Percentiles rank a stretch among this genome's conserved stretches.
These are phyloP conservation scores for Peterozyma xylosa DNA, from an alignment of 805 yeast genomes.

Conservation along the genomic window DNA sequence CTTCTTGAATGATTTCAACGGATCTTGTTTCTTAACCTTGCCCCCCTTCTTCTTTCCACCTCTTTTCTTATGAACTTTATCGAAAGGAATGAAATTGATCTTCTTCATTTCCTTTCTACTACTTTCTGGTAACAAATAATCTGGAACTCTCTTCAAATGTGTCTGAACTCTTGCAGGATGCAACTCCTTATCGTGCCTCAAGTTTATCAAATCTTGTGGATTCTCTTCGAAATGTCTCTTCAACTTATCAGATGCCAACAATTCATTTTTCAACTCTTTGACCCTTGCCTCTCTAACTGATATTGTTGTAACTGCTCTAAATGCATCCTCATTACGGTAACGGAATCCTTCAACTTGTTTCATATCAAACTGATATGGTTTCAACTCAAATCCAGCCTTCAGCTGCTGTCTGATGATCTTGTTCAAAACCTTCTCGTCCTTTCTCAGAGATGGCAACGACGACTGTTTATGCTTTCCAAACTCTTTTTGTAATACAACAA, in stretches of 20 bases:
- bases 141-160: constrained; percentile 89
- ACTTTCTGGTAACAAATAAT: constrained; percentile 77
- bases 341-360: constrained; percentile 92
- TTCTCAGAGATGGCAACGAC: constrained; percentile 56
- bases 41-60: constrained; percentile 19
- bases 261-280: constrained; percentile 79
- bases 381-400: constrained; percentile 63
- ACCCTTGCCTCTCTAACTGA: constrained; percentile 91
- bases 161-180: constrained; percentile 77
- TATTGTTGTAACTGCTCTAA: constrained; percentile 85
- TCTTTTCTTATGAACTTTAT: constrained; percentile 33
- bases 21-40: constrained; percentile 38
- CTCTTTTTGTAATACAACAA: constrained; percentile 76
- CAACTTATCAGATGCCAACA: constrained; percentile 81
- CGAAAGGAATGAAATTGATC: constrained; percentile 70
- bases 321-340: constrained; percentile 95
- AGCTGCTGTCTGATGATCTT: constrained; percentile 73
- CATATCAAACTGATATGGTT: constrained; percentile 88
- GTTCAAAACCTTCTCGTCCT: constrained; percentile 79
- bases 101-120: constrained; percentile 51
- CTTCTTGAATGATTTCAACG: constrained; percentile 35
- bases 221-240: constrained; percentile 95
- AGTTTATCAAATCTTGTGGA: constrained; percentile 83
- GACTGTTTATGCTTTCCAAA: constrained; percentile 88
- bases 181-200: constrained; percentile 87